Evolutionary conservation across 169 alveolate species (phyloP).

Genomic region (Haemoproteus tartakovskyi): DNA sequence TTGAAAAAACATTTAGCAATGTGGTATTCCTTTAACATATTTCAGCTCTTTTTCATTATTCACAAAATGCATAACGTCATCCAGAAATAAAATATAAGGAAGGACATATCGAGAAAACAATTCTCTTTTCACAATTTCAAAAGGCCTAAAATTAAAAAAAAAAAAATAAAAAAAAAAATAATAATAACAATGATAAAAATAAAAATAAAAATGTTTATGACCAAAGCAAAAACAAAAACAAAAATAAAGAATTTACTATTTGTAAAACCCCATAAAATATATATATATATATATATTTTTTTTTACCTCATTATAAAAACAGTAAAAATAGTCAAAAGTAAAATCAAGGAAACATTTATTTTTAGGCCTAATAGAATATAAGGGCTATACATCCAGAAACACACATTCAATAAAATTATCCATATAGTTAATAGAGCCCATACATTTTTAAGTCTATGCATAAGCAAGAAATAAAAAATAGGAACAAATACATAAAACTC

Average conservation of each 20-base stretch:
- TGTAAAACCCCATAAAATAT: too few species aligned
- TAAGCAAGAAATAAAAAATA: conserved; percentile 14
- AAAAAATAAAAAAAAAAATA: not conserved
- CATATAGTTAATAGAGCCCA: conserved; percentile 40
- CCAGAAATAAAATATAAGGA: conserved; percentile 53
- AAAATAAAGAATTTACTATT: too few species aligned
- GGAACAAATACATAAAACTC: conserved; percentile 20
- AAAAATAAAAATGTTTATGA: too few species aligned
- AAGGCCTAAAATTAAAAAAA: conserved; percentile 15
- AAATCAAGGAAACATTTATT: conserved; percentile 17
- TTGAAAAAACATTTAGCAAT: too few species aligned
- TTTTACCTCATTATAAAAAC: conserved; percentile 32
- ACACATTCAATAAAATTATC: conserved; percentile 8
- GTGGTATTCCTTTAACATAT: too few species aligned
- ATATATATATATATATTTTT: too few species aligned
- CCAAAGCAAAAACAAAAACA: too few species aligned
- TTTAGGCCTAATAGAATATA: conserved; percentile 4
- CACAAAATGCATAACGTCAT: conserved; percentile 18
- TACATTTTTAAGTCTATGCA: conserved; percentile 42
- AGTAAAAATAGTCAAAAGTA: conserved; percentile 5
- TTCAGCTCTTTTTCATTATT: conserved; percentile 24
- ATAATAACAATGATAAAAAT: too few species aligned
- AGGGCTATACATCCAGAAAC: conserved; percentile 8
- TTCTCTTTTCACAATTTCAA: conserved; percentile 49
- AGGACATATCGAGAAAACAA: conserved; percentile 31